Evolutionary conservation across 1,284 basidiomycete genomes (phyloP).

Genomic region (Cyathus pygmaeus): DNA sequence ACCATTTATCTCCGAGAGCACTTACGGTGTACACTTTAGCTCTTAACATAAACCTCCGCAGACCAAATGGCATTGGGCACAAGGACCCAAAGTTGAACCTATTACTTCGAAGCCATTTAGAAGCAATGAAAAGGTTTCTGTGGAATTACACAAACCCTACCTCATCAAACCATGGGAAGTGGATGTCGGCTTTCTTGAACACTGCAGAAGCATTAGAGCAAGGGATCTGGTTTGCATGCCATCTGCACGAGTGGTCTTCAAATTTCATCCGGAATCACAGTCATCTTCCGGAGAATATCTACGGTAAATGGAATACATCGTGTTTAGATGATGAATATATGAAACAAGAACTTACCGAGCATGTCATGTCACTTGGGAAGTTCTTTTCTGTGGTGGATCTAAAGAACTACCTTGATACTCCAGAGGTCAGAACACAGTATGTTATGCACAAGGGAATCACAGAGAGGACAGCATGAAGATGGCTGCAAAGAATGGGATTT

Average conservation of each 20-base stretch:
- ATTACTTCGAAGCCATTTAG: background rate
- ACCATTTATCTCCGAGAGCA: too few relatives aligned
- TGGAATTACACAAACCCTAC: background rate
- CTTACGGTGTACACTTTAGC: too few relatives aligned
- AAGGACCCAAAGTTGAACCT: background rate
- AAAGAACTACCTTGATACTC: background rate
- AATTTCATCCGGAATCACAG: background rate
- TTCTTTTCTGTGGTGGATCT: background rate
- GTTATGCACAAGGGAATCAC: background rate
- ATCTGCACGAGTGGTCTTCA: background rate
- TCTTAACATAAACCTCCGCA: too few relatives aligned
- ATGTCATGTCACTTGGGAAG: background rate
- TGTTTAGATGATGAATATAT: background rate
- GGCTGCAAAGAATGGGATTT: background rate
- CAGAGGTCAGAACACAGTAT: background rate
- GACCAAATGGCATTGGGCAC: too few relatives aligned
- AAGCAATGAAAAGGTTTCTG: too few relatives aligned
- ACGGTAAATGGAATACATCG: background rate
- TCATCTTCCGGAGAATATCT: background rate
- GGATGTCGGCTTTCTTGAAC: background rate
- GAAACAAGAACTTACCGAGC: background rate
- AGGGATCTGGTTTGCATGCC: background rate
- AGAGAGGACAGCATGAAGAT: background rate
- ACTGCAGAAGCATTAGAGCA: background rate
- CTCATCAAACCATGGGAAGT: background rate